Evolutionary conservation across 169 alveolate species (phyloP), one percentile per base, ranked within the genome.

Genomic region (Plasmodium cynomolgi): DNA sequence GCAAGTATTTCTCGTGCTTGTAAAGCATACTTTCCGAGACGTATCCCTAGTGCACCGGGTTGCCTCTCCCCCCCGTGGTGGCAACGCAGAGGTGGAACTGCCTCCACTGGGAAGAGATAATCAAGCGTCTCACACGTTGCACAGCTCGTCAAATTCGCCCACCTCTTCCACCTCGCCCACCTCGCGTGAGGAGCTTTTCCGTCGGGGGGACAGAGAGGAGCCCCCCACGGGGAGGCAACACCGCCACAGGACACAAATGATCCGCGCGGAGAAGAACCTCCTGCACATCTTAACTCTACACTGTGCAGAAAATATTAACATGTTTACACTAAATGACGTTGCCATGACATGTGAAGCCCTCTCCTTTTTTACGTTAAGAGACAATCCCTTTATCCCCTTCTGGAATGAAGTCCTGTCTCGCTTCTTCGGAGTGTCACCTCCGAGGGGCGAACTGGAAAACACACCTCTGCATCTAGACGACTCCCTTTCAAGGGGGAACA

Each of bases 331-430:
- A 23, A 88, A 88, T 20, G 94, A 88, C 47, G 71, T 88, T 15
- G 82, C 90, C 73, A 39, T 79, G 9, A 29, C 73, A 5, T 88
- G 94, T 62, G 94, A 77, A 58, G 13, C 94, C 0, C 86, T 88
- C 26, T 77, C 83, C 33, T 80, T 79, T 44, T 88, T 88, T 44
- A 62, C 90, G 11, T 15, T 79, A 20, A 88, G 71, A 33, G 77
- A 88, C 5, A 88, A 88, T 54, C 94, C 94, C 11, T 88, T 88
- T 26, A 23, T 50, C 23, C 90, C 80, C 37, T 88, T 58, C 23
- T 88, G 94, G 94, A 88, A 88, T 88, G 73, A 23, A 3, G 37
- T 88, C 39, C 94, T 88, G 17, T 81, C 81, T 29, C 81, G 77
- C 73, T 71, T 80, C 15, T 88, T 88, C 33, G 94, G 81, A 13